Base-by-base conservation (phyloP, 2,329 filamentous ascomycete genomes). In the Verticillium nubilum region DNA sequence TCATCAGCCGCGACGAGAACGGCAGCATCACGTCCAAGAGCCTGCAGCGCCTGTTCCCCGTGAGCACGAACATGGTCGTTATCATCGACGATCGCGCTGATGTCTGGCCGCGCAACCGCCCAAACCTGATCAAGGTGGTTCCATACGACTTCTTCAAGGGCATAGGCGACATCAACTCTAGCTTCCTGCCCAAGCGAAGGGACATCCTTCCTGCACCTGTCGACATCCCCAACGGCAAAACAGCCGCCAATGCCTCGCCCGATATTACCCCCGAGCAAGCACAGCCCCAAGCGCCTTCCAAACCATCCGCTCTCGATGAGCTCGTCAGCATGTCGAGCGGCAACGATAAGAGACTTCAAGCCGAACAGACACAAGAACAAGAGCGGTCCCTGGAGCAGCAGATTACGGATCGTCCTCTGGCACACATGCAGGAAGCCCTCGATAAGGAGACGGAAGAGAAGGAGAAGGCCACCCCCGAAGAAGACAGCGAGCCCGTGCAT, bases 141-240 rank as follows among this genome's bases (percentile, higher is more conserved):
- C 92, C 94, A 0, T 99, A 97, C 72, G 94, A 98, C 72, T 99
- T 99, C 75, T 99, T 98, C 77, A 91, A 96, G 60, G 95, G 95
- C 17, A 97, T 97, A 63, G 95, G 95, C 63, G 95, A 99, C 73
- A 99, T 99, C 79, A 99, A 99, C 77, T 96, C 94, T 13, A 97
- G 91, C 70, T 99, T 98, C 70, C 74, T 99, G 57, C 95, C 95
- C 0, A 96, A 96, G 73, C 86, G 83, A 61, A 75, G 83, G 66
- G 80, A 87, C 67, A 73, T 84, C 27, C 62, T 83, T 6, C 73
- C 77, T 0, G 58, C 58, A 15, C 29, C 58, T 33, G 54, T 52
- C 54, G 25, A 47, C 42, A 59, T 54, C 15, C 19, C 42, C 25
- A 25, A 72, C 66, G 59, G 50, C 65, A 26, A 70, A 68, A 53